Evolutionary conservation across 2,329 filamentous ascomycete genomes (phyloP), one percentile per base, ranked within the genome.

Genomic region (Sclerotinia minor): DNA sequence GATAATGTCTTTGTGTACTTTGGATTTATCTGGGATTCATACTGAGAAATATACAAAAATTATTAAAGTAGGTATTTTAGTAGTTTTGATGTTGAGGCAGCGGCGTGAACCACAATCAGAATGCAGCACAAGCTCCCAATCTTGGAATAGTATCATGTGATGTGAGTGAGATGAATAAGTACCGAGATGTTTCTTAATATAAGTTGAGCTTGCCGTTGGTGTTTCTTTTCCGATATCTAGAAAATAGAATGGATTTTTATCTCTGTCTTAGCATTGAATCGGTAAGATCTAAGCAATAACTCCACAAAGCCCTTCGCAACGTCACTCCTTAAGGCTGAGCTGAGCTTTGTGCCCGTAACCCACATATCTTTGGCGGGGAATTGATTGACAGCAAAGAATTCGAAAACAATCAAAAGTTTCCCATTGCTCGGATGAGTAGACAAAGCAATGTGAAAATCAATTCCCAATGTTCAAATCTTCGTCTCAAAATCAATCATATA

Each of bases 321-420:
- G 54, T 57, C 53, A 55, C 53, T 55, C 29, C 19, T 29, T 29
- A 55, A 55, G 53, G 53, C 53, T 55, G 53, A 55, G 53, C 53
- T 55, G 53, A 55, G 53, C 53, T 38, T 54, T n/a, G 53, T 57
- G 35, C n/a, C 35, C n/a, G 38, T 13, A 26, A n/a, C n/a, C n/a
- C n/a, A 24, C n/a, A 26, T 58, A 35, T 58, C 54, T 57, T 57
- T 41, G 54, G 54, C 35, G 19, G 44, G 26, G 19, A n/a, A 5
- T 45, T 7, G 26, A 35, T 35, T 17, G 32, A 61, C 45, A 61
- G 38, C 59, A 45, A 41, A 26, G 29, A n/a, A n/a, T n/a, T n/a
- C n/a, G n/a, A 61, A 17, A 19, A 38, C 21, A 45, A 44, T 4
- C 13, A 26, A 50, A 50, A 61, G 7, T 7, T 38, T 61, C 50